Evolutionary conservation across 768 basidiomycete species (phyloP), one percentile per base, ranked within the genome.

Genomic region (Cyclocybe aegerita): DNA sequence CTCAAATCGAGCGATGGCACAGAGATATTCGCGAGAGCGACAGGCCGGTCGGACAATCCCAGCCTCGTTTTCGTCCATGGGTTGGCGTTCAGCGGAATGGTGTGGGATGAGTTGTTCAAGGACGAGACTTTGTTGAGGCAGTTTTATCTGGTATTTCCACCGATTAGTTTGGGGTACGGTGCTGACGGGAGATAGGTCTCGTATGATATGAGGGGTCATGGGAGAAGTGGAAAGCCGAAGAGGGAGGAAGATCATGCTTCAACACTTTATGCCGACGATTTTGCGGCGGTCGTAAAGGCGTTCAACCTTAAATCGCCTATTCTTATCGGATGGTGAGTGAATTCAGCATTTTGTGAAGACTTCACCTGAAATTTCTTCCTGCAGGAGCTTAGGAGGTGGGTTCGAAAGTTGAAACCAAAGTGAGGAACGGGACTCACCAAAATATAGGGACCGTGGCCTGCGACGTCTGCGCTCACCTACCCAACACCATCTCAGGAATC

Each of bases 51-150:
- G 12, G 50, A 52, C 23, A 71, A 71, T 47, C 70, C 64, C 31
- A 61, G 68, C 38, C 48, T 78, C 23, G 69, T 77, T 38, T 74
- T 77, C 55, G 60, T 75, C 12, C 74, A 74, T 55, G 75, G 75
- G 2, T 60, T 78, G 48, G 60, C 62, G 6, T 62, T 70, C 53
- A 68, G 69, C 34, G 63, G 65, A 9, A 49, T 58, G 15, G 66
- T 65, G 7, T 77, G 70, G 56, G 74, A 74, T 40, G 62, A 62
- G 41, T 62, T 75, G 40, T 72, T 76, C 54, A 52, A 55, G 7
- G 67, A 74, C 50, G 32, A 50, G 29, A 45, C 48, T 23, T 56
- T 65, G 35, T 49, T 62, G n/a, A 52, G 58, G 23, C 39, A 53
- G 9, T 61, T 68, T 39, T 66, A 62, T 39, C 50, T 67, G 49